These are phyloP conservation scores for Gnetum montanum DNA, from an alignment of 75 land plant genomes.

Conservation along the genomic window DNA sequence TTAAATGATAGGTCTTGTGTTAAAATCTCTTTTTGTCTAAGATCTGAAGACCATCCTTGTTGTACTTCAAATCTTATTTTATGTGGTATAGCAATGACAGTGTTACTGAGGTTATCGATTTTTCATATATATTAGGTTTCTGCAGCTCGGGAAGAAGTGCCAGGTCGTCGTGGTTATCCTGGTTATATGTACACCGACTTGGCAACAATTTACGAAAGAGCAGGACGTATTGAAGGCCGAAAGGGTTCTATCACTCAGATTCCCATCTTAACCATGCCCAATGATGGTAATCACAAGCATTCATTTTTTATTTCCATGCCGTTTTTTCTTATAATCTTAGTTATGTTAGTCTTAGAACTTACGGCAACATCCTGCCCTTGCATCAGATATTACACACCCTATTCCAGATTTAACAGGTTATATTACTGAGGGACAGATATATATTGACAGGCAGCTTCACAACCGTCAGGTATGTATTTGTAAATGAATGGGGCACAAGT, in stretches of 20 bases:
- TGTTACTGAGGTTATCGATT: too few relatives aligned
- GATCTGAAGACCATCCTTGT: neutral
- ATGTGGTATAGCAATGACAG: too few relatives aligned
- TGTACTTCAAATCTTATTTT: neutral
- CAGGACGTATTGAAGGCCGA: constrained; percentile 96
- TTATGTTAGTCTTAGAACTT: neutral
- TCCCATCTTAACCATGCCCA: constrained; percentile 97
- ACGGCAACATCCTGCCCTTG: constrained; percentile 1
- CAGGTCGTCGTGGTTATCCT: constrained; percentile 99
- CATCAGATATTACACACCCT: constrained; percentile 91
- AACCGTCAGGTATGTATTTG: constrained; percentile 88
- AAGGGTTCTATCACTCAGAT: constrained; percentile 98
- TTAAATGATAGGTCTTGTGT: neutral
- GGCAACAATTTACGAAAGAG: constrained; percentile 96
- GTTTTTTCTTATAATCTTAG: too few relatives aligned
- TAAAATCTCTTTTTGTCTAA: neutral
- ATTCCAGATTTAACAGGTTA: constrained; percentile 97
- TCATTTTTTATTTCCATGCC: neutral
- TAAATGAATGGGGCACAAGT: neutral
- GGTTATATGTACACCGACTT: constrained; percentile 98
- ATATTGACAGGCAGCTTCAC: constrained; percentile 90
- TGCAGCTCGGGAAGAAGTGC: constrained; percentile 98
- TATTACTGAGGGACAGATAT: constrained; percentile 94
- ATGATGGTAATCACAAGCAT: constrained; percentile 57
- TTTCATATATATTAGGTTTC: constrained; percentile 78